Percentiles rank a stretch among this genome's conserved stretches.
phyloP scores from a whole-genome alignment of 257 asterid species.

The Oldenlandia corymbosa region DNA sequence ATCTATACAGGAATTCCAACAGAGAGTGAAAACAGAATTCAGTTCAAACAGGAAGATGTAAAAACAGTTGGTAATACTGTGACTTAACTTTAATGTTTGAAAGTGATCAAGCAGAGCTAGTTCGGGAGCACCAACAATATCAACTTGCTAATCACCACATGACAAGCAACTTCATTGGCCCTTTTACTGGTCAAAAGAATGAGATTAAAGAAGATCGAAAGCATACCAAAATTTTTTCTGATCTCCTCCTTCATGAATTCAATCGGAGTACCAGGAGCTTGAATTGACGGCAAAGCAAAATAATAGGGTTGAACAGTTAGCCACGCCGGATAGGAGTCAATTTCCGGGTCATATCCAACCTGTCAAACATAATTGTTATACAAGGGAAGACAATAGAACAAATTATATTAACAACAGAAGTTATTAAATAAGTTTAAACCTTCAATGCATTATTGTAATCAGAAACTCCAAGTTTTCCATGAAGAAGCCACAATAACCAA shows the following conservation, averaged over 20 bases:
- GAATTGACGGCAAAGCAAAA: slow-evolving; percentile 54
- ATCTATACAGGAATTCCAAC: neutral
- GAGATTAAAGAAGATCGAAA: neutral
- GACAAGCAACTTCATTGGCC: neutral
- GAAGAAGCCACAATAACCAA: slow-evolving; percentile 89
- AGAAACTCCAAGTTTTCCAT: slow-evolving; percentile 81
- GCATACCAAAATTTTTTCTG: slow-evolving; percentile 51
- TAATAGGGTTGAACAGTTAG: slow-evolving; percentile 69
- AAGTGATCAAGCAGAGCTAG: too few relatives aligned
- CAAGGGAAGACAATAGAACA: neutral
- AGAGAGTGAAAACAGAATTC: neutral
- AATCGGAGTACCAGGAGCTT: slow-evolving; percentile 78
- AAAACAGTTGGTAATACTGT: too few relatives aligned
- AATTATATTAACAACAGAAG: neutral
- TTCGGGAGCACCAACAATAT: neutral
- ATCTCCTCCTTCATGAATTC: slow-evolving; percentile 54
- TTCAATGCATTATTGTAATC: slow-evolving; percentile 89
- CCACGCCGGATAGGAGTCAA: slow-evolving; percentile 74
- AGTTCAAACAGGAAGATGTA: neutral
- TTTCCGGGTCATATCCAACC: slow-evolving; percentile 93
- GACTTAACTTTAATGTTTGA: too few relatives aligned
- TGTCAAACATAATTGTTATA: slow-evolving; percentile 20
- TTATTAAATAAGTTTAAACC: slow-evolving; percentile 30
- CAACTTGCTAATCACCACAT: too few relatives aligned
- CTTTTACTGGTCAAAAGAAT: slow-evolving; percentile 6